A percentile compares a stretch with the other conserved stretches of the same genome.
Evolutionary conservation across 2,329 filamentous ascomycete species (phyloP).

Genomic region (Cladophialophora bantiana): DNA sequence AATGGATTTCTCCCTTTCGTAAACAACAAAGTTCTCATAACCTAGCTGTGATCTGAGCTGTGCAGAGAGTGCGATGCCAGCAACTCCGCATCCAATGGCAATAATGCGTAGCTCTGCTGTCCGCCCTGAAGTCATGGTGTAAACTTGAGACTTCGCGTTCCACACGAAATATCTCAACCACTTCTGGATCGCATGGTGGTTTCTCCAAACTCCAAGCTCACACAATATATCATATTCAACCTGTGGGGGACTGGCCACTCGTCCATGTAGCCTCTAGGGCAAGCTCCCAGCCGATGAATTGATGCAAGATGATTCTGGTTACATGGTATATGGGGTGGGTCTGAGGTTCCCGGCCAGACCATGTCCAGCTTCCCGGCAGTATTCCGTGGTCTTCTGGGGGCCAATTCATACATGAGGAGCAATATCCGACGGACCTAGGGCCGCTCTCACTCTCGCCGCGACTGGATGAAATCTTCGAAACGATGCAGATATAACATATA

Average conservation of each 20-base stretch:
- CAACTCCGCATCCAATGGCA: conserved; percentile 26
- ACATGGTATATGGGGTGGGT: conserved; percentile 14
- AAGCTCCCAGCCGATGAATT: conserved; percentile 7
- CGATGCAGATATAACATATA: conserved; percentile 21
- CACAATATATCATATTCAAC: conserved; percentile 10
- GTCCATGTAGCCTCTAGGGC: conserved; percentile 11
- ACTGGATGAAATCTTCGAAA: neutral
- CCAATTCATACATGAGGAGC: neutral
- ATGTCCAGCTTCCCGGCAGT: conserved; percentile 7
- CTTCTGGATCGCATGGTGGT: neutral
- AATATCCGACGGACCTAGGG: neutral
- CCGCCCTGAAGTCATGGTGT: conserved; percentile 16
- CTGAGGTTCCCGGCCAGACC: conserved; percentile 14
- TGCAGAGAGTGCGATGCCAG: conserved; percentile 26
- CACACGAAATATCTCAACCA: neutral
- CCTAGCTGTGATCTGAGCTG: conserved; percentile 9
- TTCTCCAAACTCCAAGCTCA: neutral
- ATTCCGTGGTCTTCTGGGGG: conserved; percentile 10
- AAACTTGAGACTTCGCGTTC: neutral
- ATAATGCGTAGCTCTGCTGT: conserved; percentile 25
- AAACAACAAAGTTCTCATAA: conserved; percentile 21
- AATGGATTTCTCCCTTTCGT: conserved; percentile 18
- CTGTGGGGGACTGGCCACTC: neutral
- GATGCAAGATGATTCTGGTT: neutral
- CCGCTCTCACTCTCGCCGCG: neutral